Percentiles rank a stretch among this genome's conserved stretches.
Evolutionary conservation across 2,329 filamentous ascomycete species (phyloP).

Genomic region (Nemania diffusa): DNA sequence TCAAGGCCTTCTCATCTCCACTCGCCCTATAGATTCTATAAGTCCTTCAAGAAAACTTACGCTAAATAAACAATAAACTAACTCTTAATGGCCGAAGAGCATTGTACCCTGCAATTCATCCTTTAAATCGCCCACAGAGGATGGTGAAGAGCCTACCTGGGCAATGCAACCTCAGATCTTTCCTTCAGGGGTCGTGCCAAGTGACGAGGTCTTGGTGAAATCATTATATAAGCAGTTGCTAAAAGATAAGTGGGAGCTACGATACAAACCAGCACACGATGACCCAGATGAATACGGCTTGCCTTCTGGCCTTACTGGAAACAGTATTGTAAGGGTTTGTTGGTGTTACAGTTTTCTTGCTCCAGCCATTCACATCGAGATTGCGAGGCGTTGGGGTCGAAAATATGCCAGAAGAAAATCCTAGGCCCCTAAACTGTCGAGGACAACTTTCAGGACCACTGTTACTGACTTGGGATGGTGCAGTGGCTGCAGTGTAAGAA

Average conservation of each 20-base stretch:
- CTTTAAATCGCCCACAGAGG: not conserved
- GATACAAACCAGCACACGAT: not conserved
- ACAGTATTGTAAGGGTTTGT: slow-evolving; percentile 13
- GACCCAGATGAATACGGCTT: slow-evolving; percentile 4
- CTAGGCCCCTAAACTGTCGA: too few species aligned
- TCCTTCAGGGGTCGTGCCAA: not conserved
- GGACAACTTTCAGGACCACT: not conserved
- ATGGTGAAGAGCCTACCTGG: not conserved
- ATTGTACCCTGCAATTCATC: not conserved
- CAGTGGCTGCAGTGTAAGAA: slow-evolving; percentile 24
- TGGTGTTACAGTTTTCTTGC: not conserved
- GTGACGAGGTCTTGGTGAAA: slow-evolving; percentile 20
- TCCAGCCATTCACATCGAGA: not conserved
- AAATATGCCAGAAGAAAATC: too few species aligned
- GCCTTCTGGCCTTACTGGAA: slow-evolving; percentile 4
- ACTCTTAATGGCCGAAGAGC: slow-evolving; percentile 3
- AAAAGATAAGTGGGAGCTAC: slow-evolving; percentile 1
- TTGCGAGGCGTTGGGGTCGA: not conserved
- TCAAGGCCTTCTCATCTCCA: not conserved
- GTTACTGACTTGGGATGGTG: not conserved
- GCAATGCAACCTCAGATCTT: slow-evolving; percentile 7
- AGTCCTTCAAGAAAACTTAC: not conserved
- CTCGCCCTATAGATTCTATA: not conserved
- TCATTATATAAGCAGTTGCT: slow-evolving; percentile 12
- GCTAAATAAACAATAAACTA: not conserved